Evolutionary conservation across 2,329 filamentous ascomycete genomes (phyloP).

Genomic region (Helminthosporium solani): DNA sequence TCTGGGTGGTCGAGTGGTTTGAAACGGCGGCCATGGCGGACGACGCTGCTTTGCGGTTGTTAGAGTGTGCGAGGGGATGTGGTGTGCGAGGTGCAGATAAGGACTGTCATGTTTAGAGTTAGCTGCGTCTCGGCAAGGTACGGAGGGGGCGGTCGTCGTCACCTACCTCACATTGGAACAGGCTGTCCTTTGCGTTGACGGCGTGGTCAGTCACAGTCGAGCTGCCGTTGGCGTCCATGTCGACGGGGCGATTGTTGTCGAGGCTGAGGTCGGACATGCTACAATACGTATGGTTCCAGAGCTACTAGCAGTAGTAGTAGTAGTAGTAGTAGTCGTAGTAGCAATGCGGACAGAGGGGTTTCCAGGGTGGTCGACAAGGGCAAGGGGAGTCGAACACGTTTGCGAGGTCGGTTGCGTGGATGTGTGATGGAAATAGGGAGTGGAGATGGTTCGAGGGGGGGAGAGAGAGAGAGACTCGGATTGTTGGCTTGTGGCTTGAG

Average conservation of each 20-base stretch:
- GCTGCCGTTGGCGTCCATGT: constrained; percentile 21
- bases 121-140: constrained; percentile 36
- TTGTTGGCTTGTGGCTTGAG: constrained; percentile 1
- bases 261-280: constrained; percentile 5
- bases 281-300: too few relatives aligned
- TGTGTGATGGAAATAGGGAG: neutral
- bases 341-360: neutral
- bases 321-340: neutral
- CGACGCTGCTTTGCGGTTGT: constrained; percentile 48
- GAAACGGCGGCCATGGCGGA: constrained; percentile 50
- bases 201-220: constrained; percentile 23
- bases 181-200: constrained; percentile 39
- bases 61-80: constrained; percentile 17
- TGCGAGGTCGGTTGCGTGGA: neutral
- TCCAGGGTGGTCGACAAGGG: neutral
- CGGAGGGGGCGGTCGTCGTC: constrained; percentile 22
- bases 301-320: too few relatives aligned
- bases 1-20: constrained; percentile 54
- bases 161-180: constrained; percentile 49
- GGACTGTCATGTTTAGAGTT: constrained; percentile 37
- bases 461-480: too few relatives aligned
- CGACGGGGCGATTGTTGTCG: neutral
- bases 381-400: neutral
- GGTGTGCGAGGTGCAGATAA: constrained; percentile 41
- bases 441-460: neutral